Conservation (phyloP, 306 rosid species). For the Sophora flavescens region DNA sequence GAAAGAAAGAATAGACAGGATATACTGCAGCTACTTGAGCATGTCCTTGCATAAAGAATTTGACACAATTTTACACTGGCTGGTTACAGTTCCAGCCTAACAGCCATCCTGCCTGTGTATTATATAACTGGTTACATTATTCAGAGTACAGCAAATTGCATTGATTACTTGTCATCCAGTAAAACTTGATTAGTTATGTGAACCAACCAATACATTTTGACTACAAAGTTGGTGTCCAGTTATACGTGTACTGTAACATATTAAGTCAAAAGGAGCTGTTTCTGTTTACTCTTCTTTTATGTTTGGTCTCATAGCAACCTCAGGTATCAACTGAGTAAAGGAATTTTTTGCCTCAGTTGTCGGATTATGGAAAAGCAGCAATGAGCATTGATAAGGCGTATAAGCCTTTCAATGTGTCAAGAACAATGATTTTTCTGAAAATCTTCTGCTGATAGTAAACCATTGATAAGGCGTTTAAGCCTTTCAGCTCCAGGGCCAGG, state of each 20-base stretch:
- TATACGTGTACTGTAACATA: conserved; percentile 41
- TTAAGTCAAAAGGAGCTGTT: conserved; percentile 39
- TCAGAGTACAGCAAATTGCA: conserved; percentile 19
- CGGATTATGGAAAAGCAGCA: conserved; percentile 27
- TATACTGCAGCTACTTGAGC: conserved; percentile 23
- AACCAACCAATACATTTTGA: conserved; percentile 39
- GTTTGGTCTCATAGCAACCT: conserved; percentile 40
- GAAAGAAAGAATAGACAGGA: not conserved
- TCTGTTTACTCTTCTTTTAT: conserved; percentile 43
- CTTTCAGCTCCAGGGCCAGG: conserved; percentile 79
- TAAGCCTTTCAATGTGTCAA: conserved; percentile 46
- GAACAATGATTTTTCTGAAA: conserved; percentile 64
- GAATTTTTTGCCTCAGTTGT: conserved; percentile 41
- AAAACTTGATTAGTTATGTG: not conserved
- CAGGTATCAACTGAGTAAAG: conserved; percentile 28
- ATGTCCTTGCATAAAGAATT: conserved; percentile 40
- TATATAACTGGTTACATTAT: not conserved
- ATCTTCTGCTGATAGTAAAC: conserved; percentile 68
- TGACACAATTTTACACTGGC: conserved; percentile 3
- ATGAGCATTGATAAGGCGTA: conserved; percentile 12
- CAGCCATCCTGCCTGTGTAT: conserved; percentile 3
- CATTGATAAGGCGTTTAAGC: conserved; percentile 58
- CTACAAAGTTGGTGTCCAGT: conserved; percentile 39
- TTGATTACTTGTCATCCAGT: conserved; percentile 1
- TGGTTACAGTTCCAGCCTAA: conserved; percentile 11